Conservation (phyloP, 2,329 filamentous ascomycete genomes). For the Microcyclosporella mali region DNA sequence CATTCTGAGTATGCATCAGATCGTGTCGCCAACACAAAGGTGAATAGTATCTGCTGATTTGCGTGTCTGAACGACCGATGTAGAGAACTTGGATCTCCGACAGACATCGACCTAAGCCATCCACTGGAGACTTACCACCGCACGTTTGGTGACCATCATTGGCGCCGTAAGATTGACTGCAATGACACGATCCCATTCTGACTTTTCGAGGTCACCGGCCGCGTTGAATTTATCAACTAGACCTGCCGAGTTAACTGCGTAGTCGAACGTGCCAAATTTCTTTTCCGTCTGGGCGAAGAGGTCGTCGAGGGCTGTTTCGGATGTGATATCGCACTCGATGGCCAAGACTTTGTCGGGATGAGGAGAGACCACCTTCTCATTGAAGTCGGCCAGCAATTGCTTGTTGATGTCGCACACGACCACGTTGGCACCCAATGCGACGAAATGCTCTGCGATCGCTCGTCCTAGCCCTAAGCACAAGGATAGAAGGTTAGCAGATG, state of each 20-base stretch:
- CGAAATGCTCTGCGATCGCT: conserved; percentile 29
- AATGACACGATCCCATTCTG: conserved; percentile 50
- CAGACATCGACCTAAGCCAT: no score
- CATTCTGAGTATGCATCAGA: conserved; percentile 32
- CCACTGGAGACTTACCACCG: conserved; percentile 36
- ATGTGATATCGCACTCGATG: conserved; percentile 36
- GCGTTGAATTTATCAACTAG: conserved; percentile 53
- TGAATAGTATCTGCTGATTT: no score
- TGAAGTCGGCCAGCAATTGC: conserved; percentile 26
- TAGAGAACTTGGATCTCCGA: no score
- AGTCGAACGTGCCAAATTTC: conserved; percentile 42
- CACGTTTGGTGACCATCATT: conserved; percentile 48
- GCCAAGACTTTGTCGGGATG: conserved; percentile 26
- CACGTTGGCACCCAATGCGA: conserved; percentile 31
- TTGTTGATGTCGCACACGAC: conserved; percentile 34
- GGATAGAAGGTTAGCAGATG: no score
- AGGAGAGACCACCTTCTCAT: conserved; percentile 19
- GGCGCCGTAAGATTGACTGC: conserved; percentile 53
- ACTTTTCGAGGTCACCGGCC: conserved; percentile 42
- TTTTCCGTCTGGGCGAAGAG: conserved; percentile 33
- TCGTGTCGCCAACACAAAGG: no score
- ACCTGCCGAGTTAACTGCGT: conserved; percentile 50
- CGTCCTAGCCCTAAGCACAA: no score
- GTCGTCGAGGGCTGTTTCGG: conserved; percentile 30
- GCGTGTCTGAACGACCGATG: no score